phyloP scores from a whole-genome alignment of 1,284 basidiomycete species.

The Cerrena zonata region DNA sequence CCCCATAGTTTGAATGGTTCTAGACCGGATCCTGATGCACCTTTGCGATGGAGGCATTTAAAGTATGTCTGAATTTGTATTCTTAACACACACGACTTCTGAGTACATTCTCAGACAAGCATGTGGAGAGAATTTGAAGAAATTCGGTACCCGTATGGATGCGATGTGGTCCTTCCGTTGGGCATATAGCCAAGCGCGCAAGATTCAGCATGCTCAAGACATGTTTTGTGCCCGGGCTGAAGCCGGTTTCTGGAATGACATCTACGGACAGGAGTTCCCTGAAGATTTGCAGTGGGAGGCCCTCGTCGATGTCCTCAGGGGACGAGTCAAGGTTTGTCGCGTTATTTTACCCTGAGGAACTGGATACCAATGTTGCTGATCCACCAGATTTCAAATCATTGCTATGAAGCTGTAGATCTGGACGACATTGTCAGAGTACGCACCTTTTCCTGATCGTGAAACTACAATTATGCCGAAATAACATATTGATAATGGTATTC shows the following conservation, averaged over 20 bases:
- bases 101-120: slow-evolving; percentile 50
- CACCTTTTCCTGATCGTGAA: slow-evolving; percentile 8
- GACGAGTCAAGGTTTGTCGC: slow-evolving; percentile 56
- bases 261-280: slow-evolving; percentile 59
- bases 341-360: neutral
- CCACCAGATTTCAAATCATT: slow-evolving; percentile 70
- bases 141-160: slow-evolving; percentile 52
- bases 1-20: slow-evolving; percentile 36
- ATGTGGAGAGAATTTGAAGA: slow-evolving; percentile 48
- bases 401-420: slow-evolving; percentile 38
- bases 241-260: slow-evolving; percentile 51
- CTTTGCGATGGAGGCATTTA: slow-evolving; percentile 42
- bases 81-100: no score
- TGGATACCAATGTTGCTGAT: no score
- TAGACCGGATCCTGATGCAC: slow-evolving; percentile 21
- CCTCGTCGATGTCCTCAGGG: slow-evolving; percentile 81
- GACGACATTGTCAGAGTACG: slow-evolving; percentile 62
- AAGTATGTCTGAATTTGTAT: no score
- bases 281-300: slow-evolving; percentile 80
- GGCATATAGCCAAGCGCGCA: slow-evolving; percentile 65
- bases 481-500: neutral
- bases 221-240: slow-evolving; percentile 58
- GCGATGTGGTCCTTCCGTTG: slow-evolving; percentile 53
- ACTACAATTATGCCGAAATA: neutral
- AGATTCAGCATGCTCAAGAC: slow-evolving; percentile 73